Evolutionary conservation across 768 basidiomycete species (phyloP), one percentile per base, ranked within the genome.

Genomic region (Boletus patriciae): DNA sequence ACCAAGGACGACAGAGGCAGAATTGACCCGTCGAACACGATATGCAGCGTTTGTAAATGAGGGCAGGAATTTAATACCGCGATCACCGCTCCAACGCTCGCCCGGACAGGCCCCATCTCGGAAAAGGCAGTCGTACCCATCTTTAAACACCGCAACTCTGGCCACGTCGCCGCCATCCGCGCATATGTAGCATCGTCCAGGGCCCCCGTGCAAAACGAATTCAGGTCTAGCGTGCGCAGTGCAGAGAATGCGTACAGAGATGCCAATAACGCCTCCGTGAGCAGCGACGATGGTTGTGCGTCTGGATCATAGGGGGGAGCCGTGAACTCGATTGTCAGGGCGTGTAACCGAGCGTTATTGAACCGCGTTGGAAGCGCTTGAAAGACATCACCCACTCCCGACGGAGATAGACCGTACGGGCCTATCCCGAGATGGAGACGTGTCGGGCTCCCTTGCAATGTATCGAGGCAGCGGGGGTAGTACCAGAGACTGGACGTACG

Each of bases 1-100:
- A 10, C n/a, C 18, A 12, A 4, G 15, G 6, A 8, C 16, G 16
- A 34, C 4, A 52, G 59, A 5, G 59, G 59, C 11, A 42, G 51
- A 18, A 54, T 43, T 21, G 57, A 46, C 31, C 57, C 65, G 25
- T 66, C 56, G 31, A 66, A 66, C 25, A 53, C 46, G 10, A 66
- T 46, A 11, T 55, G 56, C 36, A 66, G 13, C n/a, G 44, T 50
- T 6, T 55, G 41, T n/a, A 66, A 47, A 3, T 15, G 33, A 12
- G 51, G 55, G 49, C 65, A 66, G 4, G 25, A 46, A 21, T 18
- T 46, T 41, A 66, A 46, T 15, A 63, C 46, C 13, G 58, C 49
- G 11, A 63, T 50, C 23, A 66, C 59, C 13, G 59, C 65, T 1
- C 38, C 48, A 10, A 61, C 48, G 4, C 56, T 61, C 15, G 65